Conservation (phyloP, 2,329 filamentous ascomycete species). For the Fusarium secorum region DNA sequence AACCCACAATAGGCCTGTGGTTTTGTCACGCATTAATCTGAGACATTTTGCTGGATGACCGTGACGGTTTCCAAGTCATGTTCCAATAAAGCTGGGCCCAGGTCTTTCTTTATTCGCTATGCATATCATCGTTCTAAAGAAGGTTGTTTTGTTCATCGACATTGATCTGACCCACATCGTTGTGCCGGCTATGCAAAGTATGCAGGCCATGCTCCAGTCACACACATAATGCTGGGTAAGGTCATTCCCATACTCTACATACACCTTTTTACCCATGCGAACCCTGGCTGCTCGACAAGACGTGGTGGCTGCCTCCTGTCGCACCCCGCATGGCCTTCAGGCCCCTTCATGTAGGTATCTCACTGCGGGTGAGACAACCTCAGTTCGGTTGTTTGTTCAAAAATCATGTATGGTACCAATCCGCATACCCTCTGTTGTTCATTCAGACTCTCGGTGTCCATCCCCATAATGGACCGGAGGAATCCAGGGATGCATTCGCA, state of each 20-base stretch:
- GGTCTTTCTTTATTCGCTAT: slow-evolving; percentile 8
- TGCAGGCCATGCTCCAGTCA: slow-evolving; percentile 21
- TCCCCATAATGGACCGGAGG: slow-evolving; percentile 26
- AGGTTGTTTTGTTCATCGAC: slow-evolving; percentile 23
- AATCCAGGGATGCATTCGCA: slow-evolving; percentile 43
- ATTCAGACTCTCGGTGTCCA: slow-evolving; percentile 18
- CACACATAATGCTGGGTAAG: slow-evolving; percentile 11
- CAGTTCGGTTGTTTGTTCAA: slow-evolving; percentile 27
- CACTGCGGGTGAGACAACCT: slow-evolving; percentile 37
- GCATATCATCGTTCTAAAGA: slow-evolving; percentile 28
- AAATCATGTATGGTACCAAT: slow-evolving; percentile 30
- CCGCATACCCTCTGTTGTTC: slow-evolving; percentile 30
- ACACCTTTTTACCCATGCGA: slow-evolving; percentile 37
- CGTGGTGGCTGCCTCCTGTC: slow-evolving; percentile 29
- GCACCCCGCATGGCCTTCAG: slow-evolving; percentile 34
- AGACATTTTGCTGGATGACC: neutral
- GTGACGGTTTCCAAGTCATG: neutral
- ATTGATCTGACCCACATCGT: slow-evolving; percentile 24
- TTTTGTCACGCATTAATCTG: neutral
- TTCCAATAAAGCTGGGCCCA: neutral
- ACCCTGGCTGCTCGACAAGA: slow-evolving; percentile 26
- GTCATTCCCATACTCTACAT: slow-evolving; percentile 18
- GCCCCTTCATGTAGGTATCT: slow-evolving; percentile 32
- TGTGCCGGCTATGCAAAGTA: slow-evolving; percentile 29
- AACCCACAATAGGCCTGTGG: too few species aligned